These are phyloP conservation scores for Trametopsis cervina DNA, from an alignment of 768 basidiomycete species.

Conservation along the genomic window DNA sequence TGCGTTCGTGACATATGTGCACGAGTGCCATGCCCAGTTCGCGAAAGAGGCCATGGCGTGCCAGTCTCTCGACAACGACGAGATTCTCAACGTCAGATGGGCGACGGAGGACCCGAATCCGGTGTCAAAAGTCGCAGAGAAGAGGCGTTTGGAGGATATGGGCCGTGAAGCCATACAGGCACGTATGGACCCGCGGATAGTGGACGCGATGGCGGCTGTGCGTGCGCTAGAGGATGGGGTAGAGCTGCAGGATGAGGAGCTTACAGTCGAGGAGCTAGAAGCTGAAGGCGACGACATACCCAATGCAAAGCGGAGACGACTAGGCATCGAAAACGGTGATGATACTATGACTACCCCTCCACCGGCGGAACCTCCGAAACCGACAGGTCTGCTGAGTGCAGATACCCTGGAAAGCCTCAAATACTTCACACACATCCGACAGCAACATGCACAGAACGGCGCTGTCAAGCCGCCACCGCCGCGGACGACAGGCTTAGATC, in stretches of 20 bases:
- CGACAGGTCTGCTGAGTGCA: conserved; percentile 62
- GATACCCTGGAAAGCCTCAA: conserved; percentile 88
- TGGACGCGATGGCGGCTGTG: conserved; percentile 83
- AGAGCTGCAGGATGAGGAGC: conserved; percentile 27
- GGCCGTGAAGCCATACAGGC: conserved; percentile 85
- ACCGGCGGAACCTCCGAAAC: conserved; percentile 26
- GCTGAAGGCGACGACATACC: conserved; percentile 16
- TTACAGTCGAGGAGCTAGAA: conserved; percentile 29
- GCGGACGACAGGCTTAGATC: conserved; percentile 43
- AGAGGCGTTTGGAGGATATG: conserved; percentile 71
- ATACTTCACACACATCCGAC: conserved; percentile 85
- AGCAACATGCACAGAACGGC: conserved; percentile 41
- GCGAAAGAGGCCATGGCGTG: conserved; percentile 99
- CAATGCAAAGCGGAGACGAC: conserved; percentile 30
- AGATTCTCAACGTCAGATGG: conserved; percentile 98
- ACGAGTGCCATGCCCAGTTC: conserved; percentile 84
- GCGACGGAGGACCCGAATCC: conserved; percentile 99
- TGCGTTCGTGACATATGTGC: conserved; percentile 93
- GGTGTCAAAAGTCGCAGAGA: conserved; percentile 78
- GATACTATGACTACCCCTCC: conserved; percentile 9
- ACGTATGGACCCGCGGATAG: conserved; percentile 78
- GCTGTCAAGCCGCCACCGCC: conserved; percentile 24
- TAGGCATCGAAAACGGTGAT: conserved; percentile 22
- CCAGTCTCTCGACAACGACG: conserved; percentile 94
- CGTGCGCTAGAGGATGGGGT: conserved; percentile 84